Conservation (phyloP, 1,284 basidiomycete genomes). For the Cutaneotrichosporon mucoides region DNA sequence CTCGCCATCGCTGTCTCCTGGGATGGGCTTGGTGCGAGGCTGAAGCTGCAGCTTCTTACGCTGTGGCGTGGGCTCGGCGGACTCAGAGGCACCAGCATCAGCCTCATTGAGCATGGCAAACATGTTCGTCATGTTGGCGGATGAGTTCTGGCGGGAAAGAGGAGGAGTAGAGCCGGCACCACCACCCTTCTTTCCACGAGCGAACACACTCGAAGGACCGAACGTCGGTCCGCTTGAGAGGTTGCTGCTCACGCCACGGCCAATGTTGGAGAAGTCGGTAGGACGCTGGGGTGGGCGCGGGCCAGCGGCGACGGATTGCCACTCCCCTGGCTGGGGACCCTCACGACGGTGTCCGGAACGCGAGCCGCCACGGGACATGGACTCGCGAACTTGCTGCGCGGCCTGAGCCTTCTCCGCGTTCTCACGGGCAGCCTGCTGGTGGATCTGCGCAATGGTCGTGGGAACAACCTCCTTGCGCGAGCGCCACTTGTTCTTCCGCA, state of each 20-base stretch:
- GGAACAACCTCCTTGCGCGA: slow-evolving; percentile 71
- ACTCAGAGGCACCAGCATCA: slow-evolving; percentile 48
- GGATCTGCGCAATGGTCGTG: slow-evolving; percentile 82
- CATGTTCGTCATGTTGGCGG: slow-evolving; percentile 84
- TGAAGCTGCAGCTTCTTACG: slow-evolving; percentile 69
- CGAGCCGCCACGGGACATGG: slow-evolving; percentile 75
- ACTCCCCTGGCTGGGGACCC: slow-evolving; percentile 63
- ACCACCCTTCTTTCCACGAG: slow-evolving; percentile 60
- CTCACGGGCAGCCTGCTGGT: slow-evolving; percentile 72
- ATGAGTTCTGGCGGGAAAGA: slow-evolving; percentile 71
- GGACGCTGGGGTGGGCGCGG: slow-evolving; percentile 54
- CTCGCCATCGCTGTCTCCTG: slow-evolving; percentile 23
- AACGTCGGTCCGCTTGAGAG: slow-evolving; percentile 64
- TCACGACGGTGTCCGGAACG: slow-evolving; percentile 74
- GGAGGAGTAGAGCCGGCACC: slow-evolving; percentile 57
- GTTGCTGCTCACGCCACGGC: slow-evolving; percentile 70
- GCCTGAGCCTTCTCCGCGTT: slow-evolving; percentile 66
- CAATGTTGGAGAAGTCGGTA: slow-evolving; percentile 77
- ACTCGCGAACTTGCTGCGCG: slow-evolving; percentile 54
- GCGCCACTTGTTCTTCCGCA: slow-evolving; percentile 78
- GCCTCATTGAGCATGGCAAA: slow-evolving; percentile 68
- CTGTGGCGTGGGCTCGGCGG: slow-evolving; percentile 54
- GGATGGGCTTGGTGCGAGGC: slow-evolving; percentile 58
- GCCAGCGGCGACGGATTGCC: slow-evolving; percentile 65
- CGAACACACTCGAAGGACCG: slow-evolving; percentile 79